phyloP scores from a whole-genome alignment of 352 stramenopile genomes.

The Globisporangium radiosum region DNA sequence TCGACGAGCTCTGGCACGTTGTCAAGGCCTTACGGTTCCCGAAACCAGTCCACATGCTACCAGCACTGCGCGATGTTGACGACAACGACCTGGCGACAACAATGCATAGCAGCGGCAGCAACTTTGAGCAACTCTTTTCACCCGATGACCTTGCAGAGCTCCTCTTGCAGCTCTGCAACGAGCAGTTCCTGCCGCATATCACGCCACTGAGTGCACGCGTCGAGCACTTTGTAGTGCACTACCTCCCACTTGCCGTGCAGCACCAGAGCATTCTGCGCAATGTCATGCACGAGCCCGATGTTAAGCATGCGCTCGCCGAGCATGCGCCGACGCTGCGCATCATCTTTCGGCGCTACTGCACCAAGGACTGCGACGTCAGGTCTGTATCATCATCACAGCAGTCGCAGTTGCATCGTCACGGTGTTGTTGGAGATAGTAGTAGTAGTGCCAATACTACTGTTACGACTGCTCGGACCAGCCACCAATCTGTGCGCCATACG shows the following conservation, averaged over 20 bases:
- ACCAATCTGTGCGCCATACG: background rate
- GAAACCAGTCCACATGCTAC: slow-evolving; percentile 52
- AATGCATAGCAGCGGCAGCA: slow-evolving; percentile 7
- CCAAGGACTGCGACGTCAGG: slow-evolving; percentile 43
- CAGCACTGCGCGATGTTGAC: slow-evolving; percentile 50
- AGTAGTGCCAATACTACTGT: background rate
- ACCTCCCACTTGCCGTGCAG: slow-evolving; percentile 43
- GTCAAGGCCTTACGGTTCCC: slow-evolving; percentile 55
- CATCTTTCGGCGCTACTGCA: slow-evolving; percentile 72
- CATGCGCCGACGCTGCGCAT: slow-evolving; percentile 48
- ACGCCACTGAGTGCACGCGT: slow-evolving; percentile 46
- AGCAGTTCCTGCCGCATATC: slow-evolving; percentile 64
- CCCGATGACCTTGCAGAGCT: slow-evolving; percentile 55
- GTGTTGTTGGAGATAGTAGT: slow-evolving; percentile 1
- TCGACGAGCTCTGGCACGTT: slow-evolving; percentile 67
- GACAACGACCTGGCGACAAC: background rate
- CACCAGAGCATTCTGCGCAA: slow-evolving; percentile 50
- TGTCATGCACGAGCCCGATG: slow-evolving; percentile 42
- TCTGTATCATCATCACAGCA: background rate
- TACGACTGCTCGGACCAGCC: background rate
- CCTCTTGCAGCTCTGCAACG: slow-evolving; percentile 66
- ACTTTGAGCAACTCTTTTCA: slow-evolving; percentile 55
- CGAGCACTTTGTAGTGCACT: slow-evolving; percentile 44
- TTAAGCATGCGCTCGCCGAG: slow-evolving; percentile 50
- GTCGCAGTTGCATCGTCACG: slow-evolving; percentile 7